Conservation (phyloP, 495 filamentous ascomycete species). For the Hypoxylon lenormandii region DNA sequence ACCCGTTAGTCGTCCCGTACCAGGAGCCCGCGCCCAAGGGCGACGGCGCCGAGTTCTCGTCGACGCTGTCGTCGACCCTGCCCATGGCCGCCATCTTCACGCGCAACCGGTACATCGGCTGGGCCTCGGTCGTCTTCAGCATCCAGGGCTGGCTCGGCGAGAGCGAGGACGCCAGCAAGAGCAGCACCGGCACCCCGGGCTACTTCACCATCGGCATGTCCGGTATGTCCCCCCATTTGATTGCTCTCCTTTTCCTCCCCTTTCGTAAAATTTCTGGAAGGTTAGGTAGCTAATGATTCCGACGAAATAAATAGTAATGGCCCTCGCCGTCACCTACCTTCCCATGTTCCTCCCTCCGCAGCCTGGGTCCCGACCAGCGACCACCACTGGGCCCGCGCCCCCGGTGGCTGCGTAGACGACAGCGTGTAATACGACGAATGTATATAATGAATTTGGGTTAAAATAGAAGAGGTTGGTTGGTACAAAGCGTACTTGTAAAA, state of each 20-base stretch:
- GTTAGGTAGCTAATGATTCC: background rate
- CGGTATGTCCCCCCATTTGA: slow-evolving; percentile 65
- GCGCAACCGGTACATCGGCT: slow-evolving; percentile 88
- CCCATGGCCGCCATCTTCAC: slow-evolving; percentile 97
- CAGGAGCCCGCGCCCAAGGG: slow-evolving; percentile 61
- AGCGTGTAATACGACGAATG: slow-evolving; percentile 1
- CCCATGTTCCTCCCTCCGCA: slow-evolving; percentile 82
- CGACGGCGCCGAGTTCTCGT: slow-evolving; percentile 63
- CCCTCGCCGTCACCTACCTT: slow-evolving; percentile 82
- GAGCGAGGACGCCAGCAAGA: slow-evolving; percentile 75
- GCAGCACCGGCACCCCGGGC: slow-evolving; percentile 74
- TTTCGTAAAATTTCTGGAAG: too few relatives aligned
- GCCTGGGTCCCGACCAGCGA: slow-evolving; percentile 45
- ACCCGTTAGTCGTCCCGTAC: slow-evolving; percentile 61
- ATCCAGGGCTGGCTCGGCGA: slow-evolving; percentile 89
- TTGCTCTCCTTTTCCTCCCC: slow-evolving; percentile 6
- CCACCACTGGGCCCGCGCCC: slow-evolving; percentile 58
- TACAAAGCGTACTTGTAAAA: background rate
- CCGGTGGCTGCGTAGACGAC: slow-evolving; percentile 43
- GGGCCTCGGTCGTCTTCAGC: slow-evolving; percentile 85
- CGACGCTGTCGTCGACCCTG: slow-evolving; percentile 82
- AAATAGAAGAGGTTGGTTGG: background rate
- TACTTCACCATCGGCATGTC: slow-evolving; percentile 89
- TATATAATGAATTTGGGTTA: background rate
- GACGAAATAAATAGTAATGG: slow-evolving; percentile 80